Percentiles rank a stretch among this genome's conserved stretches.
Conservation (phyloP, 1,284 basidiomycete genomes). For the Heterobasidion occidentale region DNA sequence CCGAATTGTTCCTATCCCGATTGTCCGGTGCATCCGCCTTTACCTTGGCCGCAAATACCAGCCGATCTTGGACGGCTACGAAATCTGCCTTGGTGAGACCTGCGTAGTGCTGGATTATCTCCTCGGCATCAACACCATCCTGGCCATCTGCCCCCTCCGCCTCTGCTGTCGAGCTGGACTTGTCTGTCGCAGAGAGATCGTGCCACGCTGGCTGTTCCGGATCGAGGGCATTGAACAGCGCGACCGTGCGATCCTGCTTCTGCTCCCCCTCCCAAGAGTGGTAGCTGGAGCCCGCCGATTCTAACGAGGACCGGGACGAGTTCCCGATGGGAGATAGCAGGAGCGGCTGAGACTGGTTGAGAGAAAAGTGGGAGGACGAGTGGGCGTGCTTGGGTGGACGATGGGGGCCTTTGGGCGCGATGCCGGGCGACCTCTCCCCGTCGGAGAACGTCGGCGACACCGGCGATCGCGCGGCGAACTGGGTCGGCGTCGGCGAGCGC, state of each 20-base stretch:
- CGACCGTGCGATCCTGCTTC: slow-evolving; percentile 41
- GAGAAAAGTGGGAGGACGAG: slow-evolving; percentile 41
- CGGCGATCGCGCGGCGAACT: slow-evolving; percentile 33
- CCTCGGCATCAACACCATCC: slow-evolving; percentile 50
- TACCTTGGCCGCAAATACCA: slow-evolving; percentile 50
- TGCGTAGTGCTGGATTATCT: slow-evolving; percentile 49
- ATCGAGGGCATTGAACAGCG: slow-evolving; percentile 43
- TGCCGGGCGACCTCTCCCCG: slow-evolving; percentile 19
- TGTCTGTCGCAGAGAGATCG: slow-evolving; percentile 38
- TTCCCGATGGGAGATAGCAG: slow-evolving; percentile 61
- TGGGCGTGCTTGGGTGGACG: slow-evolving; percentile 46
- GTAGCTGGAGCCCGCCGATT: slow-evolving; percentile 74
- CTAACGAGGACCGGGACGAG: slow-evolving; percentile 70
- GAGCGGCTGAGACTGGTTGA: slow-evolving; percentile 44
- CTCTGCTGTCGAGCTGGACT: slow-evolving; percentile 36
- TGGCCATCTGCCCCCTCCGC: slow-evolving; percentile 22
- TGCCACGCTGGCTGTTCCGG: slow-evolving; percentile 50
- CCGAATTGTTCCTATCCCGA: slow-evolving; percentile 27
- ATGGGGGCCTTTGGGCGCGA: slow-evolving; percentile 35
- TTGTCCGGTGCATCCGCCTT: slow-evolving; percentile 46
- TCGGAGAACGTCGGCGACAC: slow-evolving; percentile 43
- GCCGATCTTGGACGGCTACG: slow-evolving; percentile 60
- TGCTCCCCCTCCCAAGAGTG: slow-evolving; percentile 66
- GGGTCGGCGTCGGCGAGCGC: slow-evolving; percentile 58
- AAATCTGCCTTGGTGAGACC: slow-evolving; percentile 68